Conservation (phyloP, 345 rosid genomes). For the Bruguiera gymnorhiza region DNA sequence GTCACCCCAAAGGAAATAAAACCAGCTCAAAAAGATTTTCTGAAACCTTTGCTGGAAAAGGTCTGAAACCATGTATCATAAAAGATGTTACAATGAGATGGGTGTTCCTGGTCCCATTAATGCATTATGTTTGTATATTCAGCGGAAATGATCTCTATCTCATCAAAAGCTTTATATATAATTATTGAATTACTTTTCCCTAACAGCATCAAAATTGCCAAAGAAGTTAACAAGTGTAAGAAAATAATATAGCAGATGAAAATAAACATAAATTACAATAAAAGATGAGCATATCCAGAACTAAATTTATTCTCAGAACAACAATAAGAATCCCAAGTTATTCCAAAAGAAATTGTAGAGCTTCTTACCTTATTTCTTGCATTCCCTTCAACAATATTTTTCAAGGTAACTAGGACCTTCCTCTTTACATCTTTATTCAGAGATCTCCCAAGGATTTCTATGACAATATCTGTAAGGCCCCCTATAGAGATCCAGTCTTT, state of each 20-base stretch:
- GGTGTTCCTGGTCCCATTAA: too few relatives aligned
- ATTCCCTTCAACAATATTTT: slow-evolving; percentile 51
- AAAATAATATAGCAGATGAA: not conserved
- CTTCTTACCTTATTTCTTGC: slow-evolving; percentile 52
- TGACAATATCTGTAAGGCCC: slow-evolving; percentile 48
- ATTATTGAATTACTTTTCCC: not conserved
- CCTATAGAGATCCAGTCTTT: slow-evolving; percentile 63
- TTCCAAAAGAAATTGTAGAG: not conserved
- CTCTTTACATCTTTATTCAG: slow-evolving; percentile 48
- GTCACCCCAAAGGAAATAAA: not conserved
- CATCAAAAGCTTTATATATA: not conserved
- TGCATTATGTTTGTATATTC: too few relatives aligned
- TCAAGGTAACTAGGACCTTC: slow-evolving; percentile 51
- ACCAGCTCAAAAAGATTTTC: not conserved
- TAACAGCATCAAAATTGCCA: not conserved
- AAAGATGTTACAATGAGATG: too few relatives aligned
- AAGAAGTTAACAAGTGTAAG: not conserved
- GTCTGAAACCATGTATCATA: not conserved
- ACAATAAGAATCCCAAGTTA: not conserved
- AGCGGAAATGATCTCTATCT: too few relatives aligned
- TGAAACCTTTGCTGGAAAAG: not conserved
- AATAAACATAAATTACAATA: not conserved
- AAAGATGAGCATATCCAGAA: not conserved
- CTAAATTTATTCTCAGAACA: slow-evolving; percentile 1
- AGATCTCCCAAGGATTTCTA: slow-evolving; percentile 44